Percentiles rank a stretch among this genome's conserved stretches.
phyloP scores from a whole-genome alignment of 768 basidiomycete species.

The Cantharellus cinnabarinus region DNA sequence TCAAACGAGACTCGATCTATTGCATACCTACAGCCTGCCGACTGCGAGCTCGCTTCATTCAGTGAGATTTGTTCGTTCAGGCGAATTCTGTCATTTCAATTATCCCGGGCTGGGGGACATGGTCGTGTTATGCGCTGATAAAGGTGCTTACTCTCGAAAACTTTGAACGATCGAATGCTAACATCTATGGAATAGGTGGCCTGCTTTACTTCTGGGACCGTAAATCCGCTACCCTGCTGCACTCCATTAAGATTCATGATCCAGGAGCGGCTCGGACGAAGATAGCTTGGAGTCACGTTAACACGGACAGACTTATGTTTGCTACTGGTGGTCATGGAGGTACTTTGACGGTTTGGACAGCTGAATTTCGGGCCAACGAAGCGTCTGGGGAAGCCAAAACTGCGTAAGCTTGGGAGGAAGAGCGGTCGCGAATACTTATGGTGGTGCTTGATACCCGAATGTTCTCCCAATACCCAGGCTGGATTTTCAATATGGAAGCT shows the following conservation, averaged over 20 bases:
- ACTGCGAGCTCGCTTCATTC: constrained; percentile 10
- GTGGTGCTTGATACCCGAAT: too few relatives aligned
- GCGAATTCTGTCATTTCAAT: constrained; percentile 34
- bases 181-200: constrained; percentile 24
- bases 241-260: constrained; percentile 42
- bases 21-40: constrained; percentile 61
- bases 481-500: constrained; percentile 6
- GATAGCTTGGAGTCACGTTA: constrained; percentile 57
- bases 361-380: not conserved
- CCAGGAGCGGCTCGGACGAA: constrained; percentile 49
- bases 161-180: too few relatives aligned
- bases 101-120: constrained; percentile 44
- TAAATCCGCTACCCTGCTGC: constrained; percentile 46
- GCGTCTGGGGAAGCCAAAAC: too few relatives aligned
- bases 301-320: constrained; percentile 30
- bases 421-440: too few relatives aligned
- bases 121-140: constrained; percentile 56
- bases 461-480: too few relatives aligned
- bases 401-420: too few relatives aligned
- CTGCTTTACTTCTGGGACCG: constrained; percentile 77
- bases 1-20: constrained; percentile 18
- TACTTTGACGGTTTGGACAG: constrained; percentile 46
- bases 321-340: constrained; percentile 66
- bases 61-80: constrained; percentile 63
- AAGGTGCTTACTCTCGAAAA: constrained; percentile 18